Base-by-base conservation (phyloP, 2,329 filamentous ascomycete species). In the Alternaria panax region DNA sequence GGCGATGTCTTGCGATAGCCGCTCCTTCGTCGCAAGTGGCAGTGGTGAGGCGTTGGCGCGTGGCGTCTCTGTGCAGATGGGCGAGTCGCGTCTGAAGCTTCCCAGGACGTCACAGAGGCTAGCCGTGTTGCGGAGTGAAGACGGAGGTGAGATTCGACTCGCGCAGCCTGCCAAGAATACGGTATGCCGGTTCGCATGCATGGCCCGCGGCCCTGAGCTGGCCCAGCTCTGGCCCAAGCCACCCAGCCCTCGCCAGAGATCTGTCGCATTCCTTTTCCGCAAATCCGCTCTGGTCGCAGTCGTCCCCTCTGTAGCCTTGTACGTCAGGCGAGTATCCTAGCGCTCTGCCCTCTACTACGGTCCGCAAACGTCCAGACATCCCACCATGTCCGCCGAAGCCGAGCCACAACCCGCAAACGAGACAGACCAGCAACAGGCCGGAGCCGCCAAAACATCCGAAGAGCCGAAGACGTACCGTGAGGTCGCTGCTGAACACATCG, bases 401-500 rank as follows among this genome's bases (percentile, higher is more conserved):
- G 18, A 58, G 20, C 46, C 56, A 36, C 46, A 60, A 58, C 51
- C 42, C 42, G 30, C 51, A 45, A 53, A 36, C 50, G 38, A 48
- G 28, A 20, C 40, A 12, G 43, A 45, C 42, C 51, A 60, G 51
- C 64, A 51, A 27, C 56, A 59, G 40, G 2, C 55, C 12, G 47
- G 36, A 8, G 43, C 20, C 32, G 22, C 25, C 9, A 58, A 41
- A 47, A 25, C 51, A 51, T 43, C 51, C 30, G 55, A 59, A 52
- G 51, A 64, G 52, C 54, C 63, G 34, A 62, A 71, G 38, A 70
- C 67, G 28, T 77, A 77, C 60, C 67, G 66, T 57, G 65, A 74
- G 38, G 69, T 68, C 51, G 73, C 74, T 28, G 70, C 74, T 18
- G 57, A 68, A 25, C 73, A 75, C 54, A 78, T 78, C 59, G 71